These are phyloP conservation scores for Anisodus acutangulus DNA, from an alignment of 257 asterid species.

Conservation along the genomic window DNA sequence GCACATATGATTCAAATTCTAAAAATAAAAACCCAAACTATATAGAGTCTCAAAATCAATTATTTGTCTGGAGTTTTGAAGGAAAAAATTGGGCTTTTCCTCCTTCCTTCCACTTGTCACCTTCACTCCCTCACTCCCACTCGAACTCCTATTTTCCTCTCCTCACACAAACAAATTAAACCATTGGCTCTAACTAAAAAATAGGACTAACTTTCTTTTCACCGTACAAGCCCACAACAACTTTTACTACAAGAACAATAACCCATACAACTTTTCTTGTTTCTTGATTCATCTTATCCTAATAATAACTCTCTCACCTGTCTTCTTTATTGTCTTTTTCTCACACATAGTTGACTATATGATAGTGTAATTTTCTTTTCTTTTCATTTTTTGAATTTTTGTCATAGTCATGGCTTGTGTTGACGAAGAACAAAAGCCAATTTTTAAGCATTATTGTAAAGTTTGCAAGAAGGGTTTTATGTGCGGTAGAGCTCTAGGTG, in stretches of 20 bases:
- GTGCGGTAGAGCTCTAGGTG: slow-evolving; percentile 96
- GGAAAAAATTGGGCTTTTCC: neutral
- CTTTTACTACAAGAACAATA: slow-evolving; percentile 56
- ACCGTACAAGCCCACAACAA: slow-evolving; percentile 61
- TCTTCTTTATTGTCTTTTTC: neutral
- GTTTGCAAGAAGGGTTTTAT: slow-evolving; percentile 93
- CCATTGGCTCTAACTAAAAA: slow-evolving; percentile 59
- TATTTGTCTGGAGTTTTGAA: neutral
- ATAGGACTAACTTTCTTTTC: slow-evolving; percentile 52
- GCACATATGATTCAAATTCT: neutral
- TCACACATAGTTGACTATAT: slow-evolving; percentile 19
- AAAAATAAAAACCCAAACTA: neutral
- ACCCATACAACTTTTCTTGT: neutral
- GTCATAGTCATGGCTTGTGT: slow-evolving; percentile 44
- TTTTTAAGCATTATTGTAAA: slow-evolving; percentile 76
- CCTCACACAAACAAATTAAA: slow-evolving; percentile 42
- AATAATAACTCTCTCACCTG: slow-evolving; percentile 22
- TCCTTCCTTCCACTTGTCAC: slow-evolving; percentile 72
- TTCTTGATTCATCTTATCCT: slow-evolving; percentile 6
- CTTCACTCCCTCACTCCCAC: slow-evolving; percentile 40
- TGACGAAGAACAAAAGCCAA: slow-evolving; percentile 59
- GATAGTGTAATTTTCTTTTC: neutral
- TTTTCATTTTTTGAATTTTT: neutral
- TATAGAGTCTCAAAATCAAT: neutral
- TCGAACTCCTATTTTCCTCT: slow-evolving; percentile 62